Evolutionary conservation across 768 basidiomycete genomes (phyloP).

Genomic region (Mycena polygramma): DNA sequence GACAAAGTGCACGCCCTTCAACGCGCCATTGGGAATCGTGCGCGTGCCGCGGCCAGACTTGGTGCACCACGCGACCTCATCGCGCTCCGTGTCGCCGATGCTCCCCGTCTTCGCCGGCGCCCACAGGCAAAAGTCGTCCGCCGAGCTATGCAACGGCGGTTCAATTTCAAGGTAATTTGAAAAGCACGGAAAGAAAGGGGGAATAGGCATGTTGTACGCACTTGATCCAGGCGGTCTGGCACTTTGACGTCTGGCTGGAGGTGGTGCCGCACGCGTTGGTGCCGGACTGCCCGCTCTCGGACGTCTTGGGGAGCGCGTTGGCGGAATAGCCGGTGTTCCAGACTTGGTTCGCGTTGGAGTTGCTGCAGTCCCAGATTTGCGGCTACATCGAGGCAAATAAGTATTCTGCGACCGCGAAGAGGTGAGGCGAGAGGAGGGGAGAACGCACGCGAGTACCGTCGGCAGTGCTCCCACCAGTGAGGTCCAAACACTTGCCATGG

Average conservation of each 20-base stretch:
- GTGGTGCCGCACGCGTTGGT: conserved; percentile 76
- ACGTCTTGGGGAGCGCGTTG: conserved; percentile 57
- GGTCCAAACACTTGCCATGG: conserved; percentile 64
- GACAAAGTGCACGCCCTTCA: conserved; percentile 79
- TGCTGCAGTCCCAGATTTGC: conserved; percentile 60
- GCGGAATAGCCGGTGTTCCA: conserved; percentile 66
- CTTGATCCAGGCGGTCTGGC: conserved; percentile 81
- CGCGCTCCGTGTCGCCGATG: conserved; percentile 78
- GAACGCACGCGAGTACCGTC: conserved; percentile 58
- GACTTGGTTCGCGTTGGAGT: conserved; percentile 61
- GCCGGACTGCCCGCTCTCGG: conserved; percentile 73
- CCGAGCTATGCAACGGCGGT: conserved; percentile 55
- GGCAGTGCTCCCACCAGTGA: conserved; percentile 54
- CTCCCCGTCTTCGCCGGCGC: conserved; percentile 62
- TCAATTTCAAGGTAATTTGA: background rate
- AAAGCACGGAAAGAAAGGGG: conserved; percentile 11
- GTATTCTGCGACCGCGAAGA: background rate
- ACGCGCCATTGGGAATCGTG: conserved; percentile 74
- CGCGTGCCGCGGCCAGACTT: conserved; percentile 81
- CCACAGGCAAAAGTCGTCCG: conserved; percentile 80
- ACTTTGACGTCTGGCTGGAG: conserved; percentile 69
- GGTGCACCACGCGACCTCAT: conserved; percentile 83
- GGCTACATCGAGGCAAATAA: conserved; percentile 46
- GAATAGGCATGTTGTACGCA: conserved; percentile 49
- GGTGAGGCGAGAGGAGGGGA: background rate